These are phyloP conservation scores for Clonostachys rhizophaga DNA, from an alignment of 2,329 filamentous ascomycete genomes.

Conservation along the genomic window DNA sequence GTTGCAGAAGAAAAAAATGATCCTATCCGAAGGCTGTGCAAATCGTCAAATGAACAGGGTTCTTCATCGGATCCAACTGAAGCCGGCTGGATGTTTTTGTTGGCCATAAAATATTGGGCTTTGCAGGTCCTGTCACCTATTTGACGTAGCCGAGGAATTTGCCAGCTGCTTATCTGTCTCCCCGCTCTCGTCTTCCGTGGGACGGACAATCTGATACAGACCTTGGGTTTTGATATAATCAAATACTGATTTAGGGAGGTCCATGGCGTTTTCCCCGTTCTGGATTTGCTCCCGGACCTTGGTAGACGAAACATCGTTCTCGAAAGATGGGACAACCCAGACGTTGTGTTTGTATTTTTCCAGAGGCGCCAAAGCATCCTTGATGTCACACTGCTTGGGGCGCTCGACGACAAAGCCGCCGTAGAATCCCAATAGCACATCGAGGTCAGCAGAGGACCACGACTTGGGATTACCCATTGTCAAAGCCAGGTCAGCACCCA, in stretches of 20 bases:
- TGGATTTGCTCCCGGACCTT: constrained; percentile 75
- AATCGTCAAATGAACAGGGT: too few species aligned
- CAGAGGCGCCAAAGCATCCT: constrained; percentile 72
- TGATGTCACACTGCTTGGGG: constrained; percentile 70
- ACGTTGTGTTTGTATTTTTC: constrained; percentile 77
- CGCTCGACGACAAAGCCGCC: constrained; percentile 78
- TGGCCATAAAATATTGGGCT: too few species aligned
- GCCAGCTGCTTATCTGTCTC: too few species aligned
- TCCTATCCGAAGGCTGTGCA: too few species aligned
- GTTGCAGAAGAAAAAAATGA: too few species aligned
- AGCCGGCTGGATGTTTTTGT: too few species aligned
- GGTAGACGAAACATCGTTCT: constrained; percentile 75
- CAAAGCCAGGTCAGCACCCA: constrained; percentile 66
- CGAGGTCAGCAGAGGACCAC: constrained; percentile 76
- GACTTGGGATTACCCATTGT: constrained; percentile 67
- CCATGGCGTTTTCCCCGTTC: constrained; percentile 73
- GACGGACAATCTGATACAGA: constrained; percentile 39
- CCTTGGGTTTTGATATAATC: constrained; percentile 62
- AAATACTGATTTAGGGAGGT: constrained; percentile 65
- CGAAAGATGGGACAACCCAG: constrained; percentile 78
- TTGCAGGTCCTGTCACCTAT: too few species aligned
- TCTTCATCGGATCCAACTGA: too few species aligned
- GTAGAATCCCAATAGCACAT: constrained; percentile 77
- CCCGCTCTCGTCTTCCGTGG: too few species aligned
- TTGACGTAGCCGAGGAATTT: too few species aligned